Conservation (phyloP, 805 yeast genomes). For the Nakazawaea anatomiae region DNA sequence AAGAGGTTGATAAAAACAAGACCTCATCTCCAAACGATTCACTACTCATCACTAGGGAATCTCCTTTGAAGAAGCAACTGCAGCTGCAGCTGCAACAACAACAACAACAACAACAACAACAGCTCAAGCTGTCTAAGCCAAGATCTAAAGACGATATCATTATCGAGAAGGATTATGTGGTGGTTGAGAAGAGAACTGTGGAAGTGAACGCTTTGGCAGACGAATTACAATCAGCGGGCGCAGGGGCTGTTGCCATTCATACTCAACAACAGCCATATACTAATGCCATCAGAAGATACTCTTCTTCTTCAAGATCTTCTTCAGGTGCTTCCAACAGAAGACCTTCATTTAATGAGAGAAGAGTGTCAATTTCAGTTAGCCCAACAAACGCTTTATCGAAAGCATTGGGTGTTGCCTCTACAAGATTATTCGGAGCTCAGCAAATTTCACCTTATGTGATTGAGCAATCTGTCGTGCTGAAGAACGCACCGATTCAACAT, state of each 20-base stretch:
- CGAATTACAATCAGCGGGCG: slow-evolving; percentile 67
- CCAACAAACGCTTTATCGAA: slow-evolving; percentile 87
- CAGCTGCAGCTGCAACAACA: neutral
- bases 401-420: slow-evolving; percentile 80
- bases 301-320: slow-evolving; percentile 38
- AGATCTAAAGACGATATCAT: slow-evolving; percentile 32
- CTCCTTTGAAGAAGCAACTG: neutral
- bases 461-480: neutral
- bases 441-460: slow-evolving; percentile 11
- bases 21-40: slow-evolving; percentile 14
- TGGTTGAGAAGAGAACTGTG: slow-evolving; percentile 89
- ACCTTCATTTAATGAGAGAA: slow-evolving; percentile 57
- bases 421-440: slow-evolving; percentile 66
- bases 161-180: slow-evolving; percentile 84
- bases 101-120: neutral
- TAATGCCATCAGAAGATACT: slow-evolving; percentile 24
- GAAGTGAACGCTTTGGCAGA: slow-evolving; percentile 96
- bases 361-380: slow-evolving; percentile 61
- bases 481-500: slow-evolving; percentile 10
- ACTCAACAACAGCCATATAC: slow-evolving; percentile 12
- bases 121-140: slow-evolving; percentile 3
- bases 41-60: slow-evolving; percentile 11
- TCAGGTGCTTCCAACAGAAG: slow-evolving; percentile 47
- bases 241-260: slow-evolving; percentile 36
- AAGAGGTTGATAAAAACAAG: slow-evolving; percentile 2